A percentile compares a stretch with the other conserved stretches of the same genome.
These are phyloP conservation scores for Gossypium raimondii DNA, from an alignment of 345 rosid species.

Conservation along the genomic window DNA sequence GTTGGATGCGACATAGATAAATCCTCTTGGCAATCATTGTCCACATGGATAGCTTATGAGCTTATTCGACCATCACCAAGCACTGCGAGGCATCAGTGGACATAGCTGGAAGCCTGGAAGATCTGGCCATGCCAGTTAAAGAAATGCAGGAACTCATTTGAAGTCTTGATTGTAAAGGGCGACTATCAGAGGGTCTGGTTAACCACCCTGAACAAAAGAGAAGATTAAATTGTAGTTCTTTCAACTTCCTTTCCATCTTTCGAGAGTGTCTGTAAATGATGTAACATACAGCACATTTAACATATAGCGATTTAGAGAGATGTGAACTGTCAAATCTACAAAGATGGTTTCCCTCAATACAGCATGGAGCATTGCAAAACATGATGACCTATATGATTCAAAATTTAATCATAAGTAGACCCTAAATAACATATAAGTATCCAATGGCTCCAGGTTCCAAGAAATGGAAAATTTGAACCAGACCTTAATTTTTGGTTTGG, in stretches of 20 bases:
- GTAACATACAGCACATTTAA: not conserved
- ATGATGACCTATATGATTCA: not conserved
- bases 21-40: conserved; percentile 28
- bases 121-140: not conserved
- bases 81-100: not conserved
- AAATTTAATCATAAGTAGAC: not conserved
- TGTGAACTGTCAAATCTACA: conserved; percentile 1
- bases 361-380: not conserved
- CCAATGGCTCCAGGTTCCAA: not conserved
- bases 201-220: not conserved
- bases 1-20: conserved; percentile 28
- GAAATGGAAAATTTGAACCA: not conserved
- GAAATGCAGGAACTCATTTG: not conserved
- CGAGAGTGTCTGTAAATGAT: not conserved
- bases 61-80: conserved; percentile 2
- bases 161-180: not conserved
- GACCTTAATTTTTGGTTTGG: not conserved
- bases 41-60: conserved; percentile 23
- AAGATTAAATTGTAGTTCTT: not conserved
- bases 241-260: not conserved
- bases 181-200: not conserved
- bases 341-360: not conserved
- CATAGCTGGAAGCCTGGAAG: not conserved
- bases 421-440: not conserved
- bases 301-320: conserved; percentile 4